Conservation (phyloP, 202 grass and related monocot species). For the Digitaria exilis region DNA sequence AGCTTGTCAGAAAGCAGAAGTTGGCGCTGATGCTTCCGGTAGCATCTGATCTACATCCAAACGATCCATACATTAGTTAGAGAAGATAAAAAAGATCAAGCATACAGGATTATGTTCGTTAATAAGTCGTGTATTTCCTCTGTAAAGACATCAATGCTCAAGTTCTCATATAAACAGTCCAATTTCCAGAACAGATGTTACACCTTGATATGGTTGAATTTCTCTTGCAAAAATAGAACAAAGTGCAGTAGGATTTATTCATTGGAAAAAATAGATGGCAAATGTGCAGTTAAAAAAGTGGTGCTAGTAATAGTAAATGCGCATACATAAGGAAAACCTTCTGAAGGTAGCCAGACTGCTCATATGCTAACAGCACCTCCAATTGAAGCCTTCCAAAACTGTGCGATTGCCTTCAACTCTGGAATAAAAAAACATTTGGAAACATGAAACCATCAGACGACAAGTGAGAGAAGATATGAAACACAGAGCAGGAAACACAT, state of each 20-base stretch:
- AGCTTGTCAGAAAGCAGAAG: no score
- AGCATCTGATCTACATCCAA: neutral
- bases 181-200: neutral
- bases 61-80: neutral
- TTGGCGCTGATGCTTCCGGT: no score
- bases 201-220: neutral
- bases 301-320: neutral
- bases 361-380: neutral
- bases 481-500: neutral
- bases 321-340: neutral
- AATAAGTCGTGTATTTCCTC: neutral
- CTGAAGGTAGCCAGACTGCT: neutral
- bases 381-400: neutral
- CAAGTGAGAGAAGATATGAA: neutral
- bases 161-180: neutral
- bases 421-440: neutral
- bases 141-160: neutral
- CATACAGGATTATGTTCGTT: neutral
- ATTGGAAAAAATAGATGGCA: neutral
- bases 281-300: neutral
- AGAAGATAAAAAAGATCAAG: constrained; percentile 2
- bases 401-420: neutral
- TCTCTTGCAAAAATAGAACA: neutral
- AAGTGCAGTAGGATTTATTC: neutral
- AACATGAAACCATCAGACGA: constrained; percentile 4